These are phyloP conservation scores for Cercospora sesami DNA, from an alignment of 2,329 filamentous ascomycete genomes.

Conservation along the genomic window DNA sequence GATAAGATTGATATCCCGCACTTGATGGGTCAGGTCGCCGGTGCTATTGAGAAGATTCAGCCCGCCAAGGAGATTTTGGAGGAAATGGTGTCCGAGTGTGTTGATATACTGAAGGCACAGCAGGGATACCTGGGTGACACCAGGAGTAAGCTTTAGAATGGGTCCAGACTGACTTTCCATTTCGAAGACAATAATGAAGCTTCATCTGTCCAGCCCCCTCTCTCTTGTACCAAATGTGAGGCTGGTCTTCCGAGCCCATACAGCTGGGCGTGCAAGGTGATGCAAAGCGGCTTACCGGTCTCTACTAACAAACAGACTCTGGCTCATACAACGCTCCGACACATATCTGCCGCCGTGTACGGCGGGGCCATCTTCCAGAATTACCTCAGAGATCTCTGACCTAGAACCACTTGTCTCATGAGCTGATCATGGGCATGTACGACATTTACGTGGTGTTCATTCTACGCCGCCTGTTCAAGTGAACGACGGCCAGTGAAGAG, in stretches of 20 bases:
- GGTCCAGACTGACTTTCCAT: neutral
- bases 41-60: conserved; percentile 72
- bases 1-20: conserved; percentile 83
- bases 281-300: neutral
- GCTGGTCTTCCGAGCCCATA: neutral
- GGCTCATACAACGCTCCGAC: neutral
- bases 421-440: neutral
- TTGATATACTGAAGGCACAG: conserved; percentile 64
- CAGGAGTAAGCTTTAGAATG: conserved; percentile 48
- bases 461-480: neutral
- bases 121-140: conserved; percentile 56
- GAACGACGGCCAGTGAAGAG: neutral
- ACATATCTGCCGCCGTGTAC: neutral
- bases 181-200: neutral
- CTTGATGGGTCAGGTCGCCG: conserved; percentile 92
- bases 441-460: neutral
- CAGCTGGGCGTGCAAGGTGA: neutral
- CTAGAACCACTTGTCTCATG: neutral
- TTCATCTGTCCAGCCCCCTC: neutral
- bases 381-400: neutral
- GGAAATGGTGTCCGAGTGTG: conserved; percentile 82
- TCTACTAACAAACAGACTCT: neutral
- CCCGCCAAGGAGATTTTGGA: conserved; percentile 82
- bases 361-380: neutral
- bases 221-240: neutral